A percentile compares a stretch with the other conserved stretches of the same genome.
phyloP scores from a whole-genome alignment of 805 yeast genomes.

The Wickerhamomyces chambardii region DNA sequence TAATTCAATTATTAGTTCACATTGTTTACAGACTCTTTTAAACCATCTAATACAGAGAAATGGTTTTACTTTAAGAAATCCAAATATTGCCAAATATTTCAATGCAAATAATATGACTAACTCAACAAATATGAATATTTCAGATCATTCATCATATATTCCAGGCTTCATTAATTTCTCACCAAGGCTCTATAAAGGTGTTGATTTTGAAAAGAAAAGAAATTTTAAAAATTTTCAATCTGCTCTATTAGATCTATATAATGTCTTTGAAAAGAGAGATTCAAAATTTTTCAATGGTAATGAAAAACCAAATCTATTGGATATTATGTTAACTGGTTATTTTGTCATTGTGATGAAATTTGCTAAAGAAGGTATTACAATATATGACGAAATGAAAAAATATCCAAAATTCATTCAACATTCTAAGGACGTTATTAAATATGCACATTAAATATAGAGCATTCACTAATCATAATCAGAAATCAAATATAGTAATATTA shows the following conservation, averaged over 20 bases:
- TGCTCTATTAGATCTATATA: slow-evolving; percentile 16
- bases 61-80: slow-evolving; percentile 28
- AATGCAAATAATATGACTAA: too few relatives aligned
- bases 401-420: slow-evolving; percentile 8
- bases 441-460: background rate
- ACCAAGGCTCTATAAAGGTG: slow-evolving; percentile 5
- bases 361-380: slow-evolving; percentile 5
- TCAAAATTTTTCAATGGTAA: slow-evolving; percentile 7
- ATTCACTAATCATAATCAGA: too few relatives aligned
- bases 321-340: slow-evolving; percentile 23
- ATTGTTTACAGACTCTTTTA: slow-evolving; percentile 9
- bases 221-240: slow-evolving; percentile 13
- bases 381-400: slow-evolving; percentile 1
- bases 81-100: slow-evolving; percentile 14
- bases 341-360: slow-evolving; percentile 15
- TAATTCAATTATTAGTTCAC: slow-evolving; percentile 3
- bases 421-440: slow-evolving; percentile 7
- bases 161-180: too few relatives aligned
- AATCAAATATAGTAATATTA: too few relatives aligned
- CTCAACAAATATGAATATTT: too few relatives aligned
- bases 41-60: slow-evolving; percentile 19
- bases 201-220: slow-evolving; percentile 9
- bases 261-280: slow-evolving; percentile 10
- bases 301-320: slow-evolving; percentile 17
- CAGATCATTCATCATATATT: too few relatives aligned